Evolutionary conservation across 495 filamentous ascomycete species (phyloP).

Genomic region (Cenococcum geophilum): DNA sequence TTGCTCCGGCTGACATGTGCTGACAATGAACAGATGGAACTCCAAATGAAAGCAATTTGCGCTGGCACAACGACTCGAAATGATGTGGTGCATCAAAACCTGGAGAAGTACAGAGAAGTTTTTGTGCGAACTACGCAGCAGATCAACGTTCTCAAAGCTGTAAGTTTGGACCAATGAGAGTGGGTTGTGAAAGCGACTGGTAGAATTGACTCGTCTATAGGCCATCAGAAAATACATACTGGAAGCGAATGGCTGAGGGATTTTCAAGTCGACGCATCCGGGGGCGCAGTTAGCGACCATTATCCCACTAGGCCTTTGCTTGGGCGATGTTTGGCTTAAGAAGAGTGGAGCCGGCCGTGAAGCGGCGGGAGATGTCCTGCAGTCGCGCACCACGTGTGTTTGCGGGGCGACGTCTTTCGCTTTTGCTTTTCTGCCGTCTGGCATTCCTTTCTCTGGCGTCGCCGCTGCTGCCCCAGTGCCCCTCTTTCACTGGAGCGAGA

Average conservation of each 20-base stretch:
- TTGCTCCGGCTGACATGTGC: conserved; percentile 6
- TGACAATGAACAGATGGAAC: conserved; percentile 60
- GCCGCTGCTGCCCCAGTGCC: background rate
- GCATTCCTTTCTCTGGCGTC: background rate
- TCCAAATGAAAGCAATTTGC: conserved; percentile 90
- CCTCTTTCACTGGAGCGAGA: background rate
- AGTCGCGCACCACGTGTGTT: conserved; percentile 20
- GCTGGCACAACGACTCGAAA: conserved; percentile 69
- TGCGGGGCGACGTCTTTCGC: background rate
- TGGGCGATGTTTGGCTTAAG: conserved; percentile 1
- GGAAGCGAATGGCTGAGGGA: conserved; percentile 34
- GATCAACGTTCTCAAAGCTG: conserved; percentile 66
- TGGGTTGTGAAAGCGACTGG: conserved; percentile 15
- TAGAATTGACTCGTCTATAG: conserved; percentile 25
- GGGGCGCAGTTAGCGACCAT: conserved; percentile 12
- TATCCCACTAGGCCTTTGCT: background rate
- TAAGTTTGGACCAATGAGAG: conserved; percentile 40
- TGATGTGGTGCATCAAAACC: conserved; percentile 68
- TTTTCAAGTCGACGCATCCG: conserved; percentile 15
- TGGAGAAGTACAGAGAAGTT: conserved; percentile 78
- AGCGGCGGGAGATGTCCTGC: conserved; percentile 30
- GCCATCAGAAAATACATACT: conserved; percentile 37
- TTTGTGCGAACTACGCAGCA: conserved; percentile 70
- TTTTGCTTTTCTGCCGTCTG: background rate
- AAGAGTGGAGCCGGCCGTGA: background rate